A percentile compares a stretch with the other conserved stretches of the same genome.
Evolutionary conservation across 2,329 filamentous ascomycete genomes (phyloP).

Genomic region (Aureobasidium sp.): DNA sequence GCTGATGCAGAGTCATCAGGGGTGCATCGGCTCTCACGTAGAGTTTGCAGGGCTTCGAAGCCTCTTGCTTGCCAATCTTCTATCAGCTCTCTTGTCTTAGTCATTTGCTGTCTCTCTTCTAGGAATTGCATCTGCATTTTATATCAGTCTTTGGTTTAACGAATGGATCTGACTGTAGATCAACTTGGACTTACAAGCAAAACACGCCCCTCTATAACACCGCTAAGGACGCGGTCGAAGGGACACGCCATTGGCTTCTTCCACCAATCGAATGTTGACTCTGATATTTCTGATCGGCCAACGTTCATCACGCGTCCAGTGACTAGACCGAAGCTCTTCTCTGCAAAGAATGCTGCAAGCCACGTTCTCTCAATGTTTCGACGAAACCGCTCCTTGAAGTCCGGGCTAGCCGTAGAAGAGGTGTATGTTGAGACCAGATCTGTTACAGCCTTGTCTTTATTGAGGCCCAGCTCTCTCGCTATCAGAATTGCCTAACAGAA

Average conservation of each 20-base stretch:
- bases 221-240: neutral
- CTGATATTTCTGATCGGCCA: neutral
- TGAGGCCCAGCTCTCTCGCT: neutral
- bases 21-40: neutral
- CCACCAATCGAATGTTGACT: neutral
- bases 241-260: constrained; percentile 4
- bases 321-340: neutral
- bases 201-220: neutral
- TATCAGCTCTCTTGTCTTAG: neutral
- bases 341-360: constrained; percentile 3
- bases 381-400: neutral
- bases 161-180: neutral
- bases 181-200: neutral
- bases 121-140: neutral
- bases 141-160: neutral
- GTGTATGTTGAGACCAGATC: neutral
- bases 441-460: neutral
- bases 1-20: neutral
- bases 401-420: neutral
- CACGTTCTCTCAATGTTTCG: neutral
- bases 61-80: neutral
- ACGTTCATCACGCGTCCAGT: constrained; percentile 1
- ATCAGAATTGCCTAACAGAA: neutral
- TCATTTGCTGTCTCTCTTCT: neutral
- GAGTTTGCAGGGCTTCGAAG: neutral